Base-by-base conservation (phyloP, 2,329 filamentous ascomycete genomes). In the Arthrobotrys sphaeroides region DNA sequence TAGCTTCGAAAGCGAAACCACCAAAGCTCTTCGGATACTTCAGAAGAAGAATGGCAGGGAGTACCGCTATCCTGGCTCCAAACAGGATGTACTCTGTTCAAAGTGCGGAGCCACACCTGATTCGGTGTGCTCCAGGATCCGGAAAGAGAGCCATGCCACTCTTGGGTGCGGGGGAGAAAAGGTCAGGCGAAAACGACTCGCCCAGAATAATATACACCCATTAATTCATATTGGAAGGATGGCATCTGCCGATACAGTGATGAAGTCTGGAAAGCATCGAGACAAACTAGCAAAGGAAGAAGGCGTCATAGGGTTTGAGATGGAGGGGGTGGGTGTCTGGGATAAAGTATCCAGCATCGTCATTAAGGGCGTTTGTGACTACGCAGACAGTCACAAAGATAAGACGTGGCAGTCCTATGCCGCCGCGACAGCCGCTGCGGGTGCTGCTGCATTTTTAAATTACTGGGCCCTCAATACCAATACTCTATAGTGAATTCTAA, bases 171-270 rank as follows among this genome's bases (percentile, higher is more conserved):
- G 6, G 4, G 62, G 38, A 2, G 13, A 20, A 7, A n/a, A 16
- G 28, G 22, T 57, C 5, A 4, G 31, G 22, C 62, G 49, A 13
- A 16, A 1, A 6, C 47, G 62, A 6, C 49, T 28, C n/a, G n/a
- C n/a, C 2, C 38, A 53, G 6, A 18, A 24, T 13, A 12, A 13
- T 5, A 24, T 38, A n/a, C 16, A 6, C 5, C 65, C 65, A 12
- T 20, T n/a, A 40, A 26, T 82, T 12, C 81, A 83, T 47, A 81
- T 82, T 61, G 82, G 83, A n/a, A 67, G 45, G 0, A 80, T 84
- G 22, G 82, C 80, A 10, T 82, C 80, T 16, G 81, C 79, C 7
- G 79, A 83, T 49, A 65, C 76, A 6, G 80, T 83, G 3, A 82
- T 83, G 77, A 82, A 81, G 42, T 79, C 80, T 10, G 80, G 77